Evolutionary conservation across 192 early-diverging fungal genomes (phyloP).

Genomic region (Powellomyces hirtus): DNA sequence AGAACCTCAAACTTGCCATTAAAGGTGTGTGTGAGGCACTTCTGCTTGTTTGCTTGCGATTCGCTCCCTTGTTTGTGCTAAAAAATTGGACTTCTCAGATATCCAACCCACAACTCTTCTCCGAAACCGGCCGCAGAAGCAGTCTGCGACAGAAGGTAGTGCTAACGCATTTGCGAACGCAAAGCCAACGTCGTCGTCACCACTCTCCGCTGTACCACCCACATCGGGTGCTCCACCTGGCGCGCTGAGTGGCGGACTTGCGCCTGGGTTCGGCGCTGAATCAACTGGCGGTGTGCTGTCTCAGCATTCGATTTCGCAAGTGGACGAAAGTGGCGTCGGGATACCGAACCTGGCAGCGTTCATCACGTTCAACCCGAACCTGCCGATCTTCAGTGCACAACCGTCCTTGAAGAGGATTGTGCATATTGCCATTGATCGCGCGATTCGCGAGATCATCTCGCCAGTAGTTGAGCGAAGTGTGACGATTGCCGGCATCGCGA

Average conservation of each 20-base stretch:
- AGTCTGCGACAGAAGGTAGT: neutral
- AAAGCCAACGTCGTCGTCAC: neutral
- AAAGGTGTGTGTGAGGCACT: constrained; percentile 50
- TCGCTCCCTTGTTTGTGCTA: neutral
- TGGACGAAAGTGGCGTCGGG: constrained; percentile 31
- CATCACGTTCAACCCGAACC: constrained; percentile 78
- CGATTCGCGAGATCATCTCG: constrained; percentile 84
- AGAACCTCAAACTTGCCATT: constrained; percentile 75
- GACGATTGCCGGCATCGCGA: constrained; percentile 88
- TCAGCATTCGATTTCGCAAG: constrained; percentile 3
- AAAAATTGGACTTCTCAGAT: constrained; percentile 23
- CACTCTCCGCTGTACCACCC: neutral
- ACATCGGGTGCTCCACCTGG: neutral
- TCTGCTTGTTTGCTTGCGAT: neutral
- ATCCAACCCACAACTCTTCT: constrained; percentile 65
- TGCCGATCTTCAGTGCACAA: constrained; percentile 76
- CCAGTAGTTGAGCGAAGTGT: constrained; percentile 93
- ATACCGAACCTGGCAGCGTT: constrained; percentile 63
- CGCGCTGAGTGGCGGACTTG: neutral
- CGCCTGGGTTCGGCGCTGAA: constrained; percentile 2
- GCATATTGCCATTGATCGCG: constrained; percentile 80
- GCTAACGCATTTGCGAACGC: neutral
- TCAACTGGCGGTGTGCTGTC: constrained; percentile 13
- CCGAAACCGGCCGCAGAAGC: constrained; percentile 54
- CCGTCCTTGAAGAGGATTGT: constrained; percentile 88